Base-by-base conservation (phyloP, 2,329 filamentous ascomycete species). In the Beauveria asiatica region DNA sequence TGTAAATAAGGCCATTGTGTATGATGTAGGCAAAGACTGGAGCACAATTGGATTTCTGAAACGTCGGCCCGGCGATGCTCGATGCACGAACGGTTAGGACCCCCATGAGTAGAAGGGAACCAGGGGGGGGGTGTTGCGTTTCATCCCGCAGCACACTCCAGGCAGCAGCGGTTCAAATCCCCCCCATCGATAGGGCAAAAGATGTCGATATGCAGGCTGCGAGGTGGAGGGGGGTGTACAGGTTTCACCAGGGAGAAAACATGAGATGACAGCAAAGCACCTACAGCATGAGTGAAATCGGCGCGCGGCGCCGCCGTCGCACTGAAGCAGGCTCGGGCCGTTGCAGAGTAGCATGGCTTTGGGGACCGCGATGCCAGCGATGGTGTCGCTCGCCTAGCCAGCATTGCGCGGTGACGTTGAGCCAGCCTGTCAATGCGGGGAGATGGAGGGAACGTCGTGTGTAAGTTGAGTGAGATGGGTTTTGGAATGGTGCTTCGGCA, bases 201-300 rank as follows among this genome's bases (percentile, higher is more conserved):
- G n/a, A 54, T 54, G 21, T 33, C n/a, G 21, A 33, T 6, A 13
- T 39, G 13, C 16, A 30, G 16, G 11, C 33, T 37, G 33, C 33
- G 33, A 37, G 33, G 19, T 17, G n/a, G 30, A 23, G 3, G 30
- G 30, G 44, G n/a, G 16, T 25, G 11, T 19, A 16, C 1, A 44
- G 51, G 51, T 54, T 30, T 54, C 16, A 30, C 7, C 46, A 54
- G 17, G n/a, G 21, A 30, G 11, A 21, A 45, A 45, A 44, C 11
- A 27, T 48, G 44, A 30, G 54, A 57, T 57, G 54, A 39, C 30
- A 33, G 42, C 25, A 23, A 23, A 30, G 3, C 8, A 68, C 75
- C 68, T 70, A 78, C 75, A n/a, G 72, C 72, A 64, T 80, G 77
- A 1, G 77, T 77, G 56, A 79, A 80, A 66, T 80, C 77, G 16